Evolutionary conservation across 1,139 yeast genomes (phyloP).

Genomic region (Saccharomyces hybrid): DNA sequence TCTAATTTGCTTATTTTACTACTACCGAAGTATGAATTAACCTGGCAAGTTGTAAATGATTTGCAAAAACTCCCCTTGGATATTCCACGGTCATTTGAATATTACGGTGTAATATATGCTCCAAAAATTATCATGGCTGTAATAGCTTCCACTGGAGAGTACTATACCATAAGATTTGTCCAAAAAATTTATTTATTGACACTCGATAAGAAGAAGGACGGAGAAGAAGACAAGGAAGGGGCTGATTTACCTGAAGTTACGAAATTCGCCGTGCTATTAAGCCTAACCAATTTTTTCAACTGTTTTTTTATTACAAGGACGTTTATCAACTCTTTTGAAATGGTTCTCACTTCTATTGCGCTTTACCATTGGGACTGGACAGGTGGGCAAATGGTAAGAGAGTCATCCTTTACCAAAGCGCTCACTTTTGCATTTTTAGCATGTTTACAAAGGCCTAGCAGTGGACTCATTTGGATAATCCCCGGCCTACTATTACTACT

Average conservation of each 20-base stretch:
- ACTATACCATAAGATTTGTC: conserved; percentile 46
- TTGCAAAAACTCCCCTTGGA: conserved; percentile 8
- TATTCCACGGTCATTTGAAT: conserved; percentile 13
- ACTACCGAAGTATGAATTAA: conserved; percentile 6
- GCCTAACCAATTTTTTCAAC: conserved; percentile 70
- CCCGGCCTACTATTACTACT: conserved; percentile 42
- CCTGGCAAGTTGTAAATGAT: conserved; percentile 26
- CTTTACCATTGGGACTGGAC: conserved; percentile 70
- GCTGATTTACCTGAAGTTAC: conserved; percentile 6
- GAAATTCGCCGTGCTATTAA: conserved; percentile 35
- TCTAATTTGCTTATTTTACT: conserved; percentile 3
- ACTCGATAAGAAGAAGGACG: conserved; percentile 19
- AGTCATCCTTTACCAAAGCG: conserved; percentile 21
- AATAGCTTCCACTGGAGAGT: conserved; percentile 69
- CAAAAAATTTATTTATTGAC: conserved; percentile 24
- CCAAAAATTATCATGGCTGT: conserved; percentile 70
- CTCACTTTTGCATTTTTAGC: conserved; percentile 45
- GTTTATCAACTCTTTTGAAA: conserved; percentile 79
- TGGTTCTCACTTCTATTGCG: conserved; percentile 63
- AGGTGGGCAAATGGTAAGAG: conserved; percentile 19
- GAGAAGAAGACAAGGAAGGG: conserved; percentile 15
- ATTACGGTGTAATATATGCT: conserved; percentile 35
- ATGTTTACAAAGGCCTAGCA: conserved; percentile 77
- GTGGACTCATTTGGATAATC: conserved; percentile 63
- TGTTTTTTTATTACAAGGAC: conserved; percentile 78